Base-by-base conservation (phyloP, 305 asterid genomes). In the Solanum hybrid region DNA sequence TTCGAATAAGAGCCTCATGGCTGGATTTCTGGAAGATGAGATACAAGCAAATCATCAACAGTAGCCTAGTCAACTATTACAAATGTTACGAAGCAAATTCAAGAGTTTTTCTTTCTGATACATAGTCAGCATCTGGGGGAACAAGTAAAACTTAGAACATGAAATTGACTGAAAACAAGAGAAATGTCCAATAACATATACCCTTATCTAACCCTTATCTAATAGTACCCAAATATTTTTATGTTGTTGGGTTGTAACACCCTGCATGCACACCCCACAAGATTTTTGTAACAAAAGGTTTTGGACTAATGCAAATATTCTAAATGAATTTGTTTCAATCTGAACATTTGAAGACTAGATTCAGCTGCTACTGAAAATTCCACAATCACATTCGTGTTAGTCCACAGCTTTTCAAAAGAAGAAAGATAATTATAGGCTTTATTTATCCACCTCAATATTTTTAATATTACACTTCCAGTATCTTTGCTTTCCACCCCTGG, bases 1-100 rank as follows among this genome's bases (percentile, higher is more conserved):
- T 94, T 92, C 95, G 97, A 91, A 95, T 92, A 90, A 96, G 96
- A 92, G 92, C 93, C 91, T 97, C 98, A n/a, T 92, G 92, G 82
- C 95, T 90, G 46, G 98, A 95, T 91, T 96, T 97, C 99, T 97
- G 92, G 87, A 88, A 90, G 95, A 80, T 71, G 87, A 89, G 78
- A 71, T 69, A 80, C 78, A 91, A 93, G 90, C 76, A 86, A 74
- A 75, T 87, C 80, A 87, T 24, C 86, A n/a, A 61, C 76, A 73
- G 33, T 75, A 29, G 40, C 81, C 71, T 16, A 37, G 29, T 18
- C 73, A 57, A 84, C 34, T 42, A 75, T 20, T 51, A 69, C 67
- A 57, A 77, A 88, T 69, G 86, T 79, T 64, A 76, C 22, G 31
- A 37, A 34, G 75, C 31, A 71, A 77, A 12, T 77, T 28, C 76